These are phyloP conservation scores for Henckelia pumila DNA, from an alignment of 257 asterid genomes.

Conservation along the genomic window DNA sequence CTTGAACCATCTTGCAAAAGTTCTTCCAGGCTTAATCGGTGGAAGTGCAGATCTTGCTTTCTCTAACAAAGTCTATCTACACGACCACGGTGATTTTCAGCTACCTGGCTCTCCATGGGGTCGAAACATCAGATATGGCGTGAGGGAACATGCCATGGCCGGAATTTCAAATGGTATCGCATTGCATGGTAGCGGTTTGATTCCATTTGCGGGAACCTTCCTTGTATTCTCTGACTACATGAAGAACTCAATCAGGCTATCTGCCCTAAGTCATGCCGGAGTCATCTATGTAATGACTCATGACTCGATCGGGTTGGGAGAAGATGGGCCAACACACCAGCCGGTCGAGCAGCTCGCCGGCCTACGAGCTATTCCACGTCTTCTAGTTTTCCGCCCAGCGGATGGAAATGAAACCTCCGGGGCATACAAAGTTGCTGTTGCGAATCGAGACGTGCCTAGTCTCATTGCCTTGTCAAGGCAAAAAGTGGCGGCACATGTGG, in stretches of 20 bases:
- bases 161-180: conserved; percentile 60
- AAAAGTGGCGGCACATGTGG: conserved; percentile 37
- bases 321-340: conserved; percentile 63
- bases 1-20: conserved; percentile 46
- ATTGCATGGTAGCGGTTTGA: conserved; percentile 45
- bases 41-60: conserved; percentile 67
- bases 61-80: conserved; percentile 45
- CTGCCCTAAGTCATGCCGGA: conserved; percentile 51
- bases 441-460: conserved; percentile 37
- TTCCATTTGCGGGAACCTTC: conserved; percentile 57
- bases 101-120: conserved; percentile 37
- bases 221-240: conserved; percentile 58
- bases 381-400: conserved; percentile 49
- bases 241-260: conserved; percentile 46
- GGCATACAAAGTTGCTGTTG: conserved; percentile 41
- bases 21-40: conserved; percentile 56
- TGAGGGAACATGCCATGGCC: conserved; percentile 59
- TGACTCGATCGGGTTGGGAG: conserved; percentile 56
- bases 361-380: conserved; percentile 49
- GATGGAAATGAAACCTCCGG: conserved; percentile 62
- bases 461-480: conserved; percentile 48
- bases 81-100: conserved; percentile 37
- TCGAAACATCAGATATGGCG: conserved; percentile 51
- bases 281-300: conserved; percentile 56
- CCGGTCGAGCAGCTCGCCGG: conserved; percentile 60